phyloP scores from a whole-genome alignment of 2,329 filamentous ascomycete genomes.

The Calonectria montana region DNA sequence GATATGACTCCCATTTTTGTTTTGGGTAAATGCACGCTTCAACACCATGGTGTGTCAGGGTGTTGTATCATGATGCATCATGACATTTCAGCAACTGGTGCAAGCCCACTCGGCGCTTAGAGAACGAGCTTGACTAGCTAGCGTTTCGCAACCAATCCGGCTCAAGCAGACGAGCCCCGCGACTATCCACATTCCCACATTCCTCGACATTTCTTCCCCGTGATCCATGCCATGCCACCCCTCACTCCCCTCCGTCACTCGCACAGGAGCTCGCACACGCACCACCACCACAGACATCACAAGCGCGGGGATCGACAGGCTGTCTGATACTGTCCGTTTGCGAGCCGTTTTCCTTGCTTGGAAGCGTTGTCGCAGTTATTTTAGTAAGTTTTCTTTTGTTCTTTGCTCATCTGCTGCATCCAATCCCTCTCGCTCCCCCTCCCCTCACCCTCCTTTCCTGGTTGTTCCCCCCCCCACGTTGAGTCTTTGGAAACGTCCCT shows the following conservation, averaged over 20 bases:
- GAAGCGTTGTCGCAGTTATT: not conserved
- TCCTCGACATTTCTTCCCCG: constrained; percentile 7
- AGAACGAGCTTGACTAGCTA: not conserved
- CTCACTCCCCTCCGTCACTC: constrained; percentile 7
- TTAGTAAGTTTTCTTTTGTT: not conserved
- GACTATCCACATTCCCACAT: constrained; percentile 7
- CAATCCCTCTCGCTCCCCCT: not conserved
- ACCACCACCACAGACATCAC: not conserved
- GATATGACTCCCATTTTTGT: not conserved
- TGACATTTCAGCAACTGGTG: not conserved
- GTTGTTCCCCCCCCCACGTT: not conserved
- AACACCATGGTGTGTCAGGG: not conserved
- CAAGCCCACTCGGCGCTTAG: not conserved
- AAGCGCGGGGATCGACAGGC: constrained; percentile 6
- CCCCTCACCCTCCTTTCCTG: not conserved
- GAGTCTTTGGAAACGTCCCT: not conserved
- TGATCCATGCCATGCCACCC: not conserved
- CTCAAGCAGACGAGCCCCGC: constrained; percentile 1
- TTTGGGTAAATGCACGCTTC: not conserved
- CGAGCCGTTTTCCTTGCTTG: not conserved
- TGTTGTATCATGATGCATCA: not conserved
- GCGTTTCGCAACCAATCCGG: constrained; percentile 11
- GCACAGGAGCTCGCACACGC: not conserved
- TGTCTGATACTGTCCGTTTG: not conserved
- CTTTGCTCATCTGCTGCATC: not conserved